These are phyloP conservation scores for Globisporangium sylvaticum DNA, from an alignment of 352 stramenopile species.

Conservation along the genomic window DNA sequence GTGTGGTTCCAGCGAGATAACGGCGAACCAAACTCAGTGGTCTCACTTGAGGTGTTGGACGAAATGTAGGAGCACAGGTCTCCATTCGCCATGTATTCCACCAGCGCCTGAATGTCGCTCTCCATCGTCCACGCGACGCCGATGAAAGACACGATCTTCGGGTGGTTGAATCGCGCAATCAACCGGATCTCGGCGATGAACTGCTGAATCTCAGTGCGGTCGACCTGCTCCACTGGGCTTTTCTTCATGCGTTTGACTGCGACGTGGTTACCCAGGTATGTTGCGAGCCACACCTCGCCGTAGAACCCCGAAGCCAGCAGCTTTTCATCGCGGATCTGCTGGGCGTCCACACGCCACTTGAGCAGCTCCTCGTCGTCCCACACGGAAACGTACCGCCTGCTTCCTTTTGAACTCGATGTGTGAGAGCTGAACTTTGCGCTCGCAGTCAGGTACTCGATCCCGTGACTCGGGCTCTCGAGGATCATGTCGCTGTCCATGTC, in stretches of 20 bases:
- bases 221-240: slow-evolving; percentile 9
- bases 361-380: slow-evolving; percentile 67
- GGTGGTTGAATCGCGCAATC: slow-evolving; percentile 38
- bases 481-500: slow-evolving; percentile 17
- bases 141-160: slow-evolving; percentile 47
- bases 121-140: slow-evolving; percentile 42
- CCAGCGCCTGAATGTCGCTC: slow-evolving; percentile 35
- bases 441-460: background rate
- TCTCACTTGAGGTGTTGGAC: background rate
- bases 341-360: slow-evolving; percentile 43
- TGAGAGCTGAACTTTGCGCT: slow-evolving; percentile 10
- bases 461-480: slow-evolving; percentile 6
- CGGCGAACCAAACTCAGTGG: background rate
- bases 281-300: slow-evolving; percentile 50
- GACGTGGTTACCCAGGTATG: slow-evolving; percentile 39
- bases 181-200: slow-evolving; percentile 54
- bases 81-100: slow-evolving; percentile 56
- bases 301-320: slow-evolving; percentile 35
- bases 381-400: slow-evolving; percentile 21
- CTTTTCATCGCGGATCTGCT: slow-evolving; percentile 27
- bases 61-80: slow-evolving; percentile 41
- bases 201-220: slow-evolving; percentile 24
- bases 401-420: slow-evolving; percentile 6
- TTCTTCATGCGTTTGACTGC: slow-evolving; percentile 50
- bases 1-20: slow-evolving; percentile 12